phyloP scores from a whole-genome alignment of 1,284 basidiomycete species.

The Rhodotorula sp. region DNA sequence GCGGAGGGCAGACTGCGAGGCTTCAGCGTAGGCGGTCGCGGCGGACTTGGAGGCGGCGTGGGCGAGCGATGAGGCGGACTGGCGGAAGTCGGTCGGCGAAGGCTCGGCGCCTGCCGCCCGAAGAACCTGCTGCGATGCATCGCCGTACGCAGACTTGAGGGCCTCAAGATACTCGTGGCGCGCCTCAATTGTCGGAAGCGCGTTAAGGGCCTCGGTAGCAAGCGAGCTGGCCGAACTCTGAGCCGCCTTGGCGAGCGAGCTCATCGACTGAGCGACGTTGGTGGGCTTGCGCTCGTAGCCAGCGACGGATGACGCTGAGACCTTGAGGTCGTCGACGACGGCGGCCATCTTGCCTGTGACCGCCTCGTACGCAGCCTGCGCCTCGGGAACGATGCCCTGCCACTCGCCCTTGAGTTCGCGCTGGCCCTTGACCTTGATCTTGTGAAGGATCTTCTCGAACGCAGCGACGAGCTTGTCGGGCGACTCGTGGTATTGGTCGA shows the following conservation, averaged over 20 bases:
- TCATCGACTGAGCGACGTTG: conserved; percentile 30
- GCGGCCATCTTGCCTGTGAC: conserved; percentile 30
- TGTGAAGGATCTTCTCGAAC: conserved; percentile 26
- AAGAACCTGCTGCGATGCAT: conserved; percentile 27
- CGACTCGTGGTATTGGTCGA: conserved; percentile 27
- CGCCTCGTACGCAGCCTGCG: conserved; percentile 36
- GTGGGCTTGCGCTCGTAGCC: conserved; percentile 37
- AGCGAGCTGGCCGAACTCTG: conserved; percentile 30
- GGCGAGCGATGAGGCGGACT: conserved; percentile 24
- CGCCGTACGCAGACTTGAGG: conserved; percentile 8
- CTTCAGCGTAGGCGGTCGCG: conserved; percentile 14
- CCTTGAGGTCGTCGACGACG: conserved; percentile 24
- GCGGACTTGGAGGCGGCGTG: conserved; percentile 13
- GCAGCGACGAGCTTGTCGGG: conserved; percentile 26
- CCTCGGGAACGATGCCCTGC: conserved; percentile 36
- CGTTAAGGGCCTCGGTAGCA: conserved; percentile 4
- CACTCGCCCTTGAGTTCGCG: conserved; percentile 40
- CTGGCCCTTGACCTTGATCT: conserved; percentile 35
- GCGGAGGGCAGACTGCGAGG: conserved; percentile 13
- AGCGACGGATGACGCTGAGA: conserved; percentile 27
- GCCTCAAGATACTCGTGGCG: conserved; percentile 10
- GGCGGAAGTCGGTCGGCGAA: conserved; percentile 17
- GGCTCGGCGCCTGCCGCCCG: conserved; percentile 20
- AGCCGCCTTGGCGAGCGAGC: conserved; percentile 22
- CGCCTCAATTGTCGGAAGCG: conserved; percentile 18